Evolutionary conservation across 805 yeast genomes (phyloP).

Genomic region (Yamadazyma nakazawae): DNA sequence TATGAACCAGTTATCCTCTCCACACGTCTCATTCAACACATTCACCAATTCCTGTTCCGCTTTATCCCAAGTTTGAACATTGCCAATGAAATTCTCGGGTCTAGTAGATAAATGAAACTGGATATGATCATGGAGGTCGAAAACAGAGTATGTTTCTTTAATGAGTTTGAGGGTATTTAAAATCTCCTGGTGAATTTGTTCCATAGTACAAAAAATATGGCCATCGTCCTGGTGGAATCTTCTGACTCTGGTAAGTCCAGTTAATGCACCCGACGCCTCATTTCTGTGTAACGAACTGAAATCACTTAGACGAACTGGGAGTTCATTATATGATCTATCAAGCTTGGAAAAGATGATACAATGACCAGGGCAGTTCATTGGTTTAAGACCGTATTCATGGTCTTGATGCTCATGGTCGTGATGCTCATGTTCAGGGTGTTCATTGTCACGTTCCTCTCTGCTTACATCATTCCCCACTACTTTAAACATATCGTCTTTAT

Average conservation of each 20-base stretch:
- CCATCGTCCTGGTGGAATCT: constrained; percentile 98
- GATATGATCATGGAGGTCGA: constrained; percentile 58
- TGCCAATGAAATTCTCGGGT: constrained; percentile 70
- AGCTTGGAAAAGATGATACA: constrained; percentile 75
- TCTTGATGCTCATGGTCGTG: constrained; percentile 7
- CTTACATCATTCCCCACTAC: constrained; percentile 35
- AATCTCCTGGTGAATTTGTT: constrained; percentile 76
- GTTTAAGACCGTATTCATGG: constrained; percentile 70
- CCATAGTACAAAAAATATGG: constrained; percentile 83
- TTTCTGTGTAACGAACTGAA: constrained; percentile 91
- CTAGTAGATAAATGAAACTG: constrained; percentile 75
- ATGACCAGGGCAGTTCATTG: constrained; percentile 96
- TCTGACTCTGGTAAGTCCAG: constrained; percentile 90
- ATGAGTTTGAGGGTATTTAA: constrained; percentile 66
- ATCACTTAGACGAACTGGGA: constrained; percentile 84
- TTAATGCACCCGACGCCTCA: constrained; percentile 90
- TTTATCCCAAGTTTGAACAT: constrained; percentile 67
- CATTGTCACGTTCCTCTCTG: constrained; percentile 15
- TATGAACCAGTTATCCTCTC: constrained; percentile 60
- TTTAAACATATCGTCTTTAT: constrained; percentile 89
- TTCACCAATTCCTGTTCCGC: constrained; percentile 69
- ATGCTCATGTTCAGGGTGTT: neutral
- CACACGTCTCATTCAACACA: constrained; percentile 49
- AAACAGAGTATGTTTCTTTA: constrained; percentile 67
- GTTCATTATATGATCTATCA: constrained; percentile 78